A percentile compares a stretch with the other conserved stretches of the same genome.
These are phyloP conservation scores for Auriculariales sp. DNA, from an alignment of 768 basidiomycete genomes.

Conservation along the genomic window DNA sequence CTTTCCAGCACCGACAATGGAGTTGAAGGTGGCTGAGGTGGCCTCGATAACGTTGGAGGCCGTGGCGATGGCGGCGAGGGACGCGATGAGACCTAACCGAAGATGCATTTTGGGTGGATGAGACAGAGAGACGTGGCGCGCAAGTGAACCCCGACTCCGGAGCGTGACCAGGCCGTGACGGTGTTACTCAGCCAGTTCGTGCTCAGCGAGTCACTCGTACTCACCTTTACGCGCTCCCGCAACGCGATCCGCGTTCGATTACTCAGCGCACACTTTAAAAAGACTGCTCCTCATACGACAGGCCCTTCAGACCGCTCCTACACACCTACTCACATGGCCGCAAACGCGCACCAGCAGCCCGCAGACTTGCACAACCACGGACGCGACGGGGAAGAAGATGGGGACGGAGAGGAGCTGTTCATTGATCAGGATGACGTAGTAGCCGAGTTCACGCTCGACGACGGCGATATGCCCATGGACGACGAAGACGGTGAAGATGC, in stretches of 20 bases:
- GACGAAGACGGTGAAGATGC: constrained; percentile 21
- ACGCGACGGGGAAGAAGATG: constrained; percentile 21
- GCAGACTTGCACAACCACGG: constrained; percentile 9
- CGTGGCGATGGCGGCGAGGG: constrained; percentile 36
- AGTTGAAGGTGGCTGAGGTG: constrained; percentile 58
- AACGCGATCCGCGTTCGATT: too few species aligned
- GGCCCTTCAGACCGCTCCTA: not conserved
- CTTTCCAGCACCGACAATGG: constrained; percentile 59
- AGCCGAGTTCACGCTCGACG: constrained; percentile 43
- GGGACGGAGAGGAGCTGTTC: too few species aligned
- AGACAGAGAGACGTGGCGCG: not conserved
- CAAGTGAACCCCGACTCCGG: not conserved
- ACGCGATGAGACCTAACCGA: constrained; percentile 38
- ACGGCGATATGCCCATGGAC: constrained; percentile 59
- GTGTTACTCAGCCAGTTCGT: not conserved
- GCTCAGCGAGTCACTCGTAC: too few species aligned
- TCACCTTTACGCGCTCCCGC: too few species aligned
- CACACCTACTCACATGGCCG: constrained; percentile 4
- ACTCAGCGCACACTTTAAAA: not conserved
- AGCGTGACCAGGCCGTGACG: not conserved
- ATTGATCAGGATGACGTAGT: constrained; percentile 29
- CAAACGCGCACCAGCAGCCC: not conserved
- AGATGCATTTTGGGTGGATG: constrained; percentile 34
- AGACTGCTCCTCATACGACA: not conserved
- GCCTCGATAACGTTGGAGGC: constrained; percentile 83